phyloP scores from a whole-genome alignment of 768 basidiomycete genomes.

The Tylopilus intermedius region DNA sequence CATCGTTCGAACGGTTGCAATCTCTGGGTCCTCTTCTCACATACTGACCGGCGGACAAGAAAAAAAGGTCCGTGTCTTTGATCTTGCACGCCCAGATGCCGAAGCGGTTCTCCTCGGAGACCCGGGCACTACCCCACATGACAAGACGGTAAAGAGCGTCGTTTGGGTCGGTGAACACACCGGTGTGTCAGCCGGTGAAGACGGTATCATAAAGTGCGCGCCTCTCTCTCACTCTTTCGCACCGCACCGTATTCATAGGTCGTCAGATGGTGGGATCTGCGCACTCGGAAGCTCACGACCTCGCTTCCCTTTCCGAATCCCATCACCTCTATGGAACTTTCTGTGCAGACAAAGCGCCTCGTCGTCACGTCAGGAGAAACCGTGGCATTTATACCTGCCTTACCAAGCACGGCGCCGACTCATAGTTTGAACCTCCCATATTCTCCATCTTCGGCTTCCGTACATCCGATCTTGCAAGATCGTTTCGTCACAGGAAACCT shows the following conservation, averaged over 20 bases:
- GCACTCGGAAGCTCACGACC: conserved; percentile 68
- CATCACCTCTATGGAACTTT: conserved; percentile 93
- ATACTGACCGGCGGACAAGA: conserved; percentile 93
- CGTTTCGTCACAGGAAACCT: conserved; percentile 89
- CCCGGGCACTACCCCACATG: conserved; percentile 60
- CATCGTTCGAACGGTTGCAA: conserved; percentile 92
- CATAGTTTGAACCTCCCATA: conserved; percentile 80
- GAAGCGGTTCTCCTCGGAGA: conserved; percentile 78
- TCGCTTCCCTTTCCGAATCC: conserved; percentile 69
- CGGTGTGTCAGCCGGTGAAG: conserved; percentile 88
- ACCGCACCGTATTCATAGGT: conserved; percentile 13
- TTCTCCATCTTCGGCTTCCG: conserved; percentile 87
- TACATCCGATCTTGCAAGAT: conserved; percentile 85
- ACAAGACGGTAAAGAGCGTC: conserved; percentile 87
- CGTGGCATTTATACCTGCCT: conserved; percentile 83
- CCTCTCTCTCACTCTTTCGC: neutral
- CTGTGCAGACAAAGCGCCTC: conserved; percentile 71
- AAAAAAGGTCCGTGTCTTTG: conserved; percentile 95
- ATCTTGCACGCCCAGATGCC: conserved; percentile 80
- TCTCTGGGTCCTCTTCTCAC: conserved; percentile 65
- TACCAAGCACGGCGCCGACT: conserved; percentile 56
- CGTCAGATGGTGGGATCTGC: conserved; percentile 92
- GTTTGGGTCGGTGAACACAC: conserved; percentile 88
- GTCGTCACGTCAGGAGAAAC: conserved; percentile 90
- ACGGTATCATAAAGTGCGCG: conserved; percentile 77